A percentile compares a stretch with the other conserved stretches of the same genome.
Conservation (phyloP, 495 filamentous ascomycete genomes). For the Lasiosphaeris hirsuta region DNA sequence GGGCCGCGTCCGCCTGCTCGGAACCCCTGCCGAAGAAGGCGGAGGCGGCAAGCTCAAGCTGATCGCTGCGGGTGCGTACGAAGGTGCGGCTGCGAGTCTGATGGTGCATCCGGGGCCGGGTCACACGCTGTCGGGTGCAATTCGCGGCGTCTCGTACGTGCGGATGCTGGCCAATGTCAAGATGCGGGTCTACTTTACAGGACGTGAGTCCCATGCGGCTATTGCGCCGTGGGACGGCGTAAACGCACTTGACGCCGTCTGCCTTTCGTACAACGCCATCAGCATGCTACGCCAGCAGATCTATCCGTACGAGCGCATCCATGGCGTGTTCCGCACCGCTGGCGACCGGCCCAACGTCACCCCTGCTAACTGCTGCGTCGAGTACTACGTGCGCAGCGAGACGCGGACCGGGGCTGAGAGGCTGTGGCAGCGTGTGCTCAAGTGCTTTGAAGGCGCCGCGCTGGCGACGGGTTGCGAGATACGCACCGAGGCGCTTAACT, state of each 20-base stretch:
- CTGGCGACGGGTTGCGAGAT: constrained; percentile 53
- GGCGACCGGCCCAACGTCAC: constrained; percentile 46
- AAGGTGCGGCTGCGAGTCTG: constrained; percentile 44
- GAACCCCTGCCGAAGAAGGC: constrained; percentile 68
- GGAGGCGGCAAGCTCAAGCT: constrained; percentile 50
- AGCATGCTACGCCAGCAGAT: constrained; percentile 63
- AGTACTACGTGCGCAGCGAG: constrained; percentile 54
- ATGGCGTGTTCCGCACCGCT: constrained; percentile 26
- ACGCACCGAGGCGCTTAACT: constrained; percentile 44
- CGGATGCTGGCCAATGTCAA: constrained; percentile 55
- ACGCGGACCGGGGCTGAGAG: constrained; percentile 41
- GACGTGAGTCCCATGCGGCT: constrained; percentile 53
- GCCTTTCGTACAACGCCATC: constrained; percentile 60
- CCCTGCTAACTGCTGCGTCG: constrained; percentile 48
- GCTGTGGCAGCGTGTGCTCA: constrained; percentile 48
- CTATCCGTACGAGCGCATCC: constrained; percentile 31
- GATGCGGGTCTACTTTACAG: constrained; percentile 41
- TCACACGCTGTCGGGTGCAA: constrained; percentile 23
- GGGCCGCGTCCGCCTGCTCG: constrained; percentile 59
- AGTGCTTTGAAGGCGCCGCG: constrained; percentile 56
- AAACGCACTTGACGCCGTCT: constrained; percentile 62
- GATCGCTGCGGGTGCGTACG: constrained; percentile 49
- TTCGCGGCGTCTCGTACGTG: constrained; percentile 36
- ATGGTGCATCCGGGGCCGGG: constrained; percentile 54
- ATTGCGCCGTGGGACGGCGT: constrained; percentile 63